Evolutionary conservation across 2,329 filamentous ascomycete species (phyloP).

Genomic region (Colletotrichum sp.): DNA sequence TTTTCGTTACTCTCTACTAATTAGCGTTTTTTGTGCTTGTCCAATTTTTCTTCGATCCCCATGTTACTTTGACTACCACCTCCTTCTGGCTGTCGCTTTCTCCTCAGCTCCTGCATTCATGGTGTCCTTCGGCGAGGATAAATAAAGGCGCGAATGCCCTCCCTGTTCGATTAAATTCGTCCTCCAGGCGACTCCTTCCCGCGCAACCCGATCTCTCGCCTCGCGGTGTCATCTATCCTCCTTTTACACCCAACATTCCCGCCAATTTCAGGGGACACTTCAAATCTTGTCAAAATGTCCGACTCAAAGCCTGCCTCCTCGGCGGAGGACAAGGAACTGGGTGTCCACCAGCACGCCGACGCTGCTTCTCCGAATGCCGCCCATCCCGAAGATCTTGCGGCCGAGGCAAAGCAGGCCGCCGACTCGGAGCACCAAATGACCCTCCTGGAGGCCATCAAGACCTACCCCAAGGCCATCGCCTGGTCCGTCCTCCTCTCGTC

Average conservation of each 20-base stretch:
- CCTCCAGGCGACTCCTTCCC: background rate
- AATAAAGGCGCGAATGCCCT: slow-evolving; percentile 17
- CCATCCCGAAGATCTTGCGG: slow-evolving; percentile 29
- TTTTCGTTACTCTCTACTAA: background rate
- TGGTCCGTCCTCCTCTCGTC: slow-evolving; percentile 52
- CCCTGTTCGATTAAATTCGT: background rate
- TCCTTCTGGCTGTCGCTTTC: background rate
- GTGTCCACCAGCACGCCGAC: slow-evolving; percentile 28
- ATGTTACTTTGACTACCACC: slow-evolving; percentile 3
- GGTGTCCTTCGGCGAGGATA: background rate
- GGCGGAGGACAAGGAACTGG: slow-evolving; percentile 23
- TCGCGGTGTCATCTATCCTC: background rate
- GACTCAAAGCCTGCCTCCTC: slow-evolving; percentile 11
- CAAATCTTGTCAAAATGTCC: slow-evolving; percentile 27
- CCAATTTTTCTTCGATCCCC: background rate
- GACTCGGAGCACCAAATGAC: slow-evolving; percentile 46
- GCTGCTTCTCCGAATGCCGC: background rate
- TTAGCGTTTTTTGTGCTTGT: background rate
- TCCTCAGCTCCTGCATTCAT: background rate
- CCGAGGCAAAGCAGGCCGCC: slow-evolving; percentile 45
- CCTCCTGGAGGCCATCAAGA: slow-evolving; percentile 41
- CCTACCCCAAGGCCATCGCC: slow-evolving; percentile 51
- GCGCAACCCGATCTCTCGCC: background rate
- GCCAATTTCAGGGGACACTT: background rate
- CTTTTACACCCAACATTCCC: background rate